Percentiles rank a stretch among this genome's conserved stretches.
These are phyloP conservation scores for Lentinula sp. DNA, from an alignment of 768 basidiomycete species.

Conservation along the genomic window DNA sequence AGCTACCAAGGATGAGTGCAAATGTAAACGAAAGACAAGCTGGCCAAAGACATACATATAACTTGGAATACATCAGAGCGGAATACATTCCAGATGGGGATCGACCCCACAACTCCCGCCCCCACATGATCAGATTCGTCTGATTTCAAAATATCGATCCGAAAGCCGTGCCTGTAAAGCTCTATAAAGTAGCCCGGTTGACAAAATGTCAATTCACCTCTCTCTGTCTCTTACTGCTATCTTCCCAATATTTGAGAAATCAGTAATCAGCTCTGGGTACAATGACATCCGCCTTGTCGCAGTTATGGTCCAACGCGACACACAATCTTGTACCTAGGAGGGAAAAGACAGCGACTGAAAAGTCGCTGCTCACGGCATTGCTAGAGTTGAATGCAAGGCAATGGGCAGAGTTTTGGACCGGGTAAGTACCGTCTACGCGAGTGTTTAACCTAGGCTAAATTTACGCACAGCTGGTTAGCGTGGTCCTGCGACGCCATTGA, in stretches of 20 bases:
- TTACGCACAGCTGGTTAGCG: constrained; percentile 60
- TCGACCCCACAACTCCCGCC: not conserved
- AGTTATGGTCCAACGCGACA: constrained; percentile 5
- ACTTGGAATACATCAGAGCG: not conserved
- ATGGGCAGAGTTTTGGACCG: constrained; percentile 53
- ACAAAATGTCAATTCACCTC: not conserved
- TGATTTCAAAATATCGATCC: not conserved
- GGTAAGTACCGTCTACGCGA: constrained; percentile 36
- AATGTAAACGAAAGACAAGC: not conserved
- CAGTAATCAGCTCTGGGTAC: too few species aligned
- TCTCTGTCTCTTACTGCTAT: not conserved
- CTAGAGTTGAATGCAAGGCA: constrained; percentile 41
- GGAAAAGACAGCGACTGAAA: constrained; percentile 29
- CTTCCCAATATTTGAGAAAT: not conserved
- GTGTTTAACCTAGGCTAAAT: not conserved
- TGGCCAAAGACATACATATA: too few species aligned
- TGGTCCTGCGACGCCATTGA: constrained; percentile 88
- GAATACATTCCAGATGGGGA: not conserved
- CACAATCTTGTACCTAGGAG: constrained; percentile 30
- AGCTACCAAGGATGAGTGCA: too few species aligned
- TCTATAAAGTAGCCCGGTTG: not conserved
- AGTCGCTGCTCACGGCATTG: constrained; percentile 40
- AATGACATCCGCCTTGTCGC: not conserved
- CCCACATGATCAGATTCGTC: not conserved
- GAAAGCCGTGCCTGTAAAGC: not conserved